Evolutionary conservation across 768 basidiomycete species (phyloP).

Genomic region (Agaricus bisporus): DNA sequence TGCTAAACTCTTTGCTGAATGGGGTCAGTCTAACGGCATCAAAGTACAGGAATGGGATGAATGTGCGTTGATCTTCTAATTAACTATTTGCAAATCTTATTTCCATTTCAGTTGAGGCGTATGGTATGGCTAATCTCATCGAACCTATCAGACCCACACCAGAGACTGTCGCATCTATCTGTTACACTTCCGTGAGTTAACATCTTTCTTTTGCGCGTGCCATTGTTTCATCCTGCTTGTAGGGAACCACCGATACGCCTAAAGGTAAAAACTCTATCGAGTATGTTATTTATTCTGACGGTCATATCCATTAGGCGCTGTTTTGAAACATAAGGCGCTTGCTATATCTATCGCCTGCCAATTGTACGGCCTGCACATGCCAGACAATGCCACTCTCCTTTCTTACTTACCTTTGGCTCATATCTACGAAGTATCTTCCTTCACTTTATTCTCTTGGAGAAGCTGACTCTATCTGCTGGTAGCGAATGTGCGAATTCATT

Average conservation of each 20-base stretch:
- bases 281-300: not conserved
- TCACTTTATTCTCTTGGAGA: not conserved
- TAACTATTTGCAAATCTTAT: not conserved
- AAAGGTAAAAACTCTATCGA: conserved; percentile 53
- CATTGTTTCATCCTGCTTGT: conserved; percentile 1
- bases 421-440: conserved; percentile 66
- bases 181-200: conserved; percentile 84
- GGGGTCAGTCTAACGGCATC: conserved; percentile 63
- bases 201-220: not conserved
- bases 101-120: conserved; percentile 55
- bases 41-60: conserved; percentile 61
- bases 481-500: conserved; percentile 61
- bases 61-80: conserved; percentile 37
- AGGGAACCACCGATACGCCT: conserved; percentile 80
- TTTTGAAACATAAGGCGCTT: conserved; percentile 69
- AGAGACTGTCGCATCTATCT: conserved; percentile 76
- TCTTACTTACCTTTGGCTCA: conserved; percentile 88
- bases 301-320: conserved; percentile 44
- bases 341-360: conserved; percentile 53
- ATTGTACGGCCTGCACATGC: conserved; percentile 44
- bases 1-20: conserved; percentile 52
- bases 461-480: not conserved
- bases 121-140: conserved; percentile 60
- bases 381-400: conserved; percentile 39
- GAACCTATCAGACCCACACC: conserved; percentile 55